A percentile compares a stretch with the other conserved stretches of the same genome.
These are phyloP conservation scores for Tylopilus rubrobrunneus DNA, from an alignment of 768 basidiomycete species.

Conservation along the genomic window DNA sequence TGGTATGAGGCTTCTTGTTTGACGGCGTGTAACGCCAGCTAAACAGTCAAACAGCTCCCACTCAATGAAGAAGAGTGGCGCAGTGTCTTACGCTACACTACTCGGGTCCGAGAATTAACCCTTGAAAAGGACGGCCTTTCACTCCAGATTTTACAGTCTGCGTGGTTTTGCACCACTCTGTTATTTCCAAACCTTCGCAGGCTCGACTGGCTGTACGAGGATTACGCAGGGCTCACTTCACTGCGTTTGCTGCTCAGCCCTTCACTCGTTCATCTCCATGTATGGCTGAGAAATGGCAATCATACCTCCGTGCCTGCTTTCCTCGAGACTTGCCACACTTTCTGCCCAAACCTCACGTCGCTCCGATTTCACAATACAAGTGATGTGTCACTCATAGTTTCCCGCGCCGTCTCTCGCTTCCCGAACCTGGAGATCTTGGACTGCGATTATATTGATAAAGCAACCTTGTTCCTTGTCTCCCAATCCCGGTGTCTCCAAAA, in stretches of 20 bases:
- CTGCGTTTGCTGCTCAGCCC: neutral
- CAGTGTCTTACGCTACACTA: conserved; percentile 1
- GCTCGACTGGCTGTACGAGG: neutral
- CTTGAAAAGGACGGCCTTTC: neutral
- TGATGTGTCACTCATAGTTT: neutral
- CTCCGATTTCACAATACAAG: neutral
- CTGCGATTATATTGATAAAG: neutral
- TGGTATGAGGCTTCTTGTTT: neutral
- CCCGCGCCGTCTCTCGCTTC: conserved; percentile 2
- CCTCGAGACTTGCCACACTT: conserved; percentile 1
- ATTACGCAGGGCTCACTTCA: neutral
- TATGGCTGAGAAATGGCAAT: neutral
- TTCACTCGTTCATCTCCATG: neutral
- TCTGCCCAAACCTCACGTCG: conserved; percentile 10
- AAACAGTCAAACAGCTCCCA: neutral
- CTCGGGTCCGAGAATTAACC: conserved; percentile 6
- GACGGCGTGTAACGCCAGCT: neutral
- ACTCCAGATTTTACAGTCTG: neutral
- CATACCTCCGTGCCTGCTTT: neutral
- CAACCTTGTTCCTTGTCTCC: neutral
- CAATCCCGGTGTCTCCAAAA: neutral
- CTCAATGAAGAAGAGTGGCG: neutral
- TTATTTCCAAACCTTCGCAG: conserved; percentile 1
- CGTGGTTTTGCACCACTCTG: neutral
- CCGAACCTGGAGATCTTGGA: neutral